Percentiles rank a stretch among this genome's conserved stretches.
Evolutionary conservation across 495 filamentous ascomycete genomes (phyloP).

Genomic region (Trichoderma asperelloides): DNA sequence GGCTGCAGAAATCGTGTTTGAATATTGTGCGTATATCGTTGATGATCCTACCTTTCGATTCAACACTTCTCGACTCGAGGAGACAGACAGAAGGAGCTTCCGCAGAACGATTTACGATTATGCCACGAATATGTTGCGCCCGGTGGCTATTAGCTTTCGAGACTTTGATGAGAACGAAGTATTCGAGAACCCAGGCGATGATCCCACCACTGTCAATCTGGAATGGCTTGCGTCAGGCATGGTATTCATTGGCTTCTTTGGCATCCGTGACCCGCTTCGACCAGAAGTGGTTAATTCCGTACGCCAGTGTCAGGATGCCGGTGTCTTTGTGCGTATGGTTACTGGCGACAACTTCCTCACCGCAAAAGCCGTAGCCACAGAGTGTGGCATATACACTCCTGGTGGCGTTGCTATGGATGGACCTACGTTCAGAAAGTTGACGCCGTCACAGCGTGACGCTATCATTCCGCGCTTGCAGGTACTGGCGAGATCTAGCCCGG

Average conservation of each 20-base stretch:
- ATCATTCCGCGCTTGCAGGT: conserved; percentile 72
- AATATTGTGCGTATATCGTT: conserved; percentile 50
- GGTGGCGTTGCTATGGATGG: conserved; percentile 80
- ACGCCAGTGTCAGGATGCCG: conserved; percentile 61
- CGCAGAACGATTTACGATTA: conserved; percentile 58
- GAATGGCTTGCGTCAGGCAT: conserved; percentile 54
- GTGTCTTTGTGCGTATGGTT: conserved; percentile 84
- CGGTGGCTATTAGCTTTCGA: conserved; percentile 77
- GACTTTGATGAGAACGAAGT: conserved; percentile 62
- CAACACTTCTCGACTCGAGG: conserved; percentile 44
- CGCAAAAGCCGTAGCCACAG: conserved; percentile 74
- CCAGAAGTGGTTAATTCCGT: conserved; percentile 70
- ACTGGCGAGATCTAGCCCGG: conserved; percentile 74
- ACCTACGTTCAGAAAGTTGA: conserved; percentile 66
- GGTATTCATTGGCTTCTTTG: conserved; percentile 58
- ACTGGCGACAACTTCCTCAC: conserved; percentile 83
- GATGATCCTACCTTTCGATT: conserved; percentile 45
- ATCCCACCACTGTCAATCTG: conserved; percentile 36
- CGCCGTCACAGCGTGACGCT: conserved; percentile 53
- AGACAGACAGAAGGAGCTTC: conserved; percentile 32
- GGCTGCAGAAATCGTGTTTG: conserved; percentile 60
- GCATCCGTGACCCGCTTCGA: conserved; percentile 72
- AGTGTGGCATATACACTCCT: conserved; percentile 75
- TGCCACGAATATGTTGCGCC: conserved; percentile 72
- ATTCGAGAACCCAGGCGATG: conserved; percentile 53